Evolutionary conservation across 1,284 basidiomycete genomes (phyloP).

Genomic region (Phylloporus gajari): DNA sequence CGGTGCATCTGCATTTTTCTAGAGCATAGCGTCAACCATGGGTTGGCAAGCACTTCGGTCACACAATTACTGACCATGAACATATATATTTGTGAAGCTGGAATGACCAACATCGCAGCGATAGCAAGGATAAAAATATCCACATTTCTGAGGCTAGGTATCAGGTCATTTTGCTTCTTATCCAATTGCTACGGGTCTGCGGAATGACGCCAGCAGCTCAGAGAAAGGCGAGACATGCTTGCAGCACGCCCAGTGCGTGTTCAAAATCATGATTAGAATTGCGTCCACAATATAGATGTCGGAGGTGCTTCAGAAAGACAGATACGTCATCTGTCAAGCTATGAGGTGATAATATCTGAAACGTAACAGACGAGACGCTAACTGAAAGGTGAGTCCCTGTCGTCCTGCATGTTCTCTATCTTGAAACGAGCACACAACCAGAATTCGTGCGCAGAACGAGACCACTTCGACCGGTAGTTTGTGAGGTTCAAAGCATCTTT

Average conservation of each 20-base stretch:
- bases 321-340: slow-evolving; percentile 70
- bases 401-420: slow-evolving; percentile 78
- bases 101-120: slow-evolving; percentile 97
- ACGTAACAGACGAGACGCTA: slow-evolving; percentile 49
- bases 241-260: slow-evolving; percentile 93
- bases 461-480: slow-evolving; percentile 82
- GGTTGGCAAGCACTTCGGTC: not conserved
- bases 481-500: slow-evolving; percentile 91
- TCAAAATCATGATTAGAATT: slow-evolving; percentile 98
- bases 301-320: slow-evolving; percentile 82
- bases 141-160: slow-evolving; percentile 65
- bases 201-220: slow-evolving; percentile 82
- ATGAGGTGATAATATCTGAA: slow-evolving; percentile 30
- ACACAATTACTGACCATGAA: slow-evolving; percentile 79
- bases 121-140: slow-evolving; percentile 88
- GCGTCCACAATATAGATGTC: slow-evolving; percentile 85
- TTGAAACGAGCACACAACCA: slow-evolving; percentile 80
- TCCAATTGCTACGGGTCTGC: slow-evolving; percentile 69
- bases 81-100: slow-evolving; percentile 86
- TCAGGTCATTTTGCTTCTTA: slow-evolving; percentile 54
- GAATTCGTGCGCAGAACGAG: slow-evolving; percentile 79
- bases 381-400: slow-evolving; percentile 74
- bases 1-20: slow-evolving; percentile 94
- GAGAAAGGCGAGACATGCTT: slow-evolving; percentile 89
- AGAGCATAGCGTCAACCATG: slow-evolving; percentile 24